Conservation (phyloP, 1,284 basidiomycete species). For the Sporisorium sorghi region DNA sequence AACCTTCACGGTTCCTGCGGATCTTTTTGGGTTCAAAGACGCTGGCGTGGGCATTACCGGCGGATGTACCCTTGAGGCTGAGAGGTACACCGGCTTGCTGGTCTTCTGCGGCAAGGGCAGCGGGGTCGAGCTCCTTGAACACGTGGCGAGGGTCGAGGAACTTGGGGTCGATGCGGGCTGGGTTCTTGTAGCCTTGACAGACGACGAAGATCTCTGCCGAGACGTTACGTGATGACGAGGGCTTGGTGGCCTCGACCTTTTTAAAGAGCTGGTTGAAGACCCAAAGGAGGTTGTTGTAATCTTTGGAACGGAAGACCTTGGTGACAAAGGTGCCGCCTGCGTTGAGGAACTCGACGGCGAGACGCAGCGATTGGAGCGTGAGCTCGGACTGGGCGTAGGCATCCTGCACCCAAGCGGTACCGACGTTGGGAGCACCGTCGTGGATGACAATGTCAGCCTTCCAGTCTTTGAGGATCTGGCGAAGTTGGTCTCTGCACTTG, state of each 20-base stretch:
- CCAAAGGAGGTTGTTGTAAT: conserved; percentile 99
- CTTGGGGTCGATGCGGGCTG: conserved; percentile 95
- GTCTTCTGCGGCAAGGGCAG: conserved; percentile 23
- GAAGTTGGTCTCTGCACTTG: conserved; percentile 87
- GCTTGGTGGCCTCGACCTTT: conserved; percentile 98
- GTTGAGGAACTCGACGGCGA: conserved; percentile 93
- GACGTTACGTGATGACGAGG: conserved; percentile 97
- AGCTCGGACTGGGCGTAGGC: conserved; percentile 97
- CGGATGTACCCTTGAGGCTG: conserved; percentile 58
- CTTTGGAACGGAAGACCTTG: conserved; percentile 97
- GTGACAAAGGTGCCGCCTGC: conserved; percentile 93
- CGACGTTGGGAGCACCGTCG: conserved; percentile 99
- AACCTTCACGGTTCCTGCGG: conserved; percentile 90
- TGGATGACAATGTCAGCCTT: conserved; percentile 99
- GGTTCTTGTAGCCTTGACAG: conserved; percentile 93
- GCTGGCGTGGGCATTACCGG: conserved; percentile 73
- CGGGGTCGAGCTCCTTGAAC: conserved; percentile 85
- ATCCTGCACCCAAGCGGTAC: conserved; percentile 99
- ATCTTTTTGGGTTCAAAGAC: conserved; percentile 99
- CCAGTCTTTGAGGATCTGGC: conserved; percentile 95
- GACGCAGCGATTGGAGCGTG: conserved; percentile 92
- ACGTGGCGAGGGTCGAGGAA: conserved; percentile 98
- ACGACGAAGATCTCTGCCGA: conserved; percentile 99
- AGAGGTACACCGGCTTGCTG: conserved; percentile 43
- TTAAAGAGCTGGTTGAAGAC: conserved; percentile 97